A percentile compares a stretch with the other conserved stretches of the same genome.
phyloP scores from a whole-genome alignment of 495 filamentous ascomycete genomes.

The Xylaria scruposa region DNA sequence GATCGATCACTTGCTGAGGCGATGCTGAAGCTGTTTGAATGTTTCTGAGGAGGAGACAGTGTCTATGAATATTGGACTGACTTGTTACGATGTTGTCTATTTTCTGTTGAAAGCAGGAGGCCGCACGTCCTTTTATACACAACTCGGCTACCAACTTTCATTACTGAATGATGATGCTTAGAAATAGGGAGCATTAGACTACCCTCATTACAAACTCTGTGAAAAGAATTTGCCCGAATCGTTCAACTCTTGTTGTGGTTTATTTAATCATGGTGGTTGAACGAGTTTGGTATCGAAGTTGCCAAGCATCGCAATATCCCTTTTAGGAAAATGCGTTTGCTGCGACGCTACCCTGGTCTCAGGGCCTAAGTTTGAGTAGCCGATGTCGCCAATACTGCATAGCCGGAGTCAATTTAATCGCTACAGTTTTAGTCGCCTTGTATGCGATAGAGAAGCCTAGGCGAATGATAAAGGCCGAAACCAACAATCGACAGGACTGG shows the following conservation, averaged over 20 bases:
- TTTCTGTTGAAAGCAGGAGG: not conserved
- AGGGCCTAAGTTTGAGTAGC: not conserved
- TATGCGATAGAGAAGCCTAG: too few species aligned
- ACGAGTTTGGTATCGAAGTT: not conserved
- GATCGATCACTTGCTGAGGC: not conserved
- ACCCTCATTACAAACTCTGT: not conserved
- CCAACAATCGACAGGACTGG: too few species aligned
- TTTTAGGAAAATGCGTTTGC: not conserved
- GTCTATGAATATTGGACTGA: not conserved
- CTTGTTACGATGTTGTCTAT: not conserved
- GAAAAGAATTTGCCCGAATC: not conserved
- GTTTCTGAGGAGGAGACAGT: not conserved
- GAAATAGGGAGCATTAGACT: not conserved
- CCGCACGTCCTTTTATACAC: slow-evolving; percentile 5
- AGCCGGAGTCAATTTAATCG: not conserved
- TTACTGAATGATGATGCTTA: not conserved
- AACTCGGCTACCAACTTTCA: not conserved
- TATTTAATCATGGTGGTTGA: not conserved
- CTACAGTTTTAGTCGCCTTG: not conserved
- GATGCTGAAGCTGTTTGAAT: not conserved
- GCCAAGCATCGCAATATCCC: not conserved
- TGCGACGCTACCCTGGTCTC: not conserved
- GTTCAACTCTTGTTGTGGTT: not conserved
- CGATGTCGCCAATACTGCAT: not conserved
- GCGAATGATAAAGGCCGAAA: too few species aligned